These are phyloP conservation scores for Salix udensis DNA, from an alignment of 345 rosid species.

Conservation along the genomic window DNA sequence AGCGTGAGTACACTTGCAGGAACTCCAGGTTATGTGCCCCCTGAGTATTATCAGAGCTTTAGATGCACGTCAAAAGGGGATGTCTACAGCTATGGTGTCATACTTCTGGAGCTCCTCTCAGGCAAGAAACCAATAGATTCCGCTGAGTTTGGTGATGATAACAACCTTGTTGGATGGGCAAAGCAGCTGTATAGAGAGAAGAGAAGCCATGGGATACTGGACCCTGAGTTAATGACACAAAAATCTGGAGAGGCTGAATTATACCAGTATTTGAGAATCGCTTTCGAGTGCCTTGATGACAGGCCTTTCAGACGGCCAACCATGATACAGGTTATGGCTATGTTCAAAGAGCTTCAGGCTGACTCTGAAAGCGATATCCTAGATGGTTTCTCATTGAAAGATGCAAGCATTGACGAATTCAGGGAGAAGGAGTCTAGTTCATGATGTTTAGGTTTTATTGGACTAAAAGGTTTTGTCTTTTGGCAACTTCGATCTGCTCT, in stretches of 20 bases:
- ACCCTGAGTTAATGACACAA: constrained; percentile 45
- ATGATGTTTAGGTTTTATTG: constrained; percentile 11
- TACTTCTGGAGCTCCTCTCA: constrained; percentile 88
- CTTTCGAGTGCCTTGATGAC: constrained; percentile 90
- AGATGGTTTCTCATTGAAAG: constrained; percentile 68
- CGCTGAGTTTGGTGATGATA: constrained; percentile 75
- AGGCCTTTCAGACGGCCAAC: constrained; percentile 82
- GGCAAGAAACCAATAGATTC: constrained; percentile 93
- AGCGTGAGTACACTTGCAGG: constrained; percentile 98
- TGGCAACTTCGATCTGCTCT: background rate
- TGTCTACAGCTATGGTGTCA: constrained; percentile 91
- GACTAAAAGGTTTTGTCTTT: background rate
- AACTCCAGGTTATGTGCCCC: constrained; percentile 98
- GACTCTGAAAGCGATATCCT: constrained; percentile 74
- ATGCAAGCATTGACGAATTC: constrained; percentile 54
- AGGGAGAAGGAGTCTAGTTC: constrained; percentile 48
- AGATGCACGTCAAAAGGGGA: constrained; percentile 95
- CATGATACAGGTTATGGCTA: constrained; percentile 94
- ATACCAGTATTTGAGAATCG: constrained; percentile 62
- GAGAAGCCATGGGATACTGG: constrained; percentile 59
- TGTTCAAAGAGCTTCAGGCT: constrained; percentile 89
- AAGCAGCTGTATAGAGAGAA: constrained; percentile 75
- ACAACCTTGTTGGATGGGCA: constrained; percentile 95
- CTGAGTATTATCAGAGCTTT: constrained; percentile 94
- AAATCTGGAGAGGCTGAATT: constrained; percentile 62